phyloP scores from a whole-genome alignment of 495 filamentous ascomycete genomes.

The Trypethelium eluteriae region DNA sequence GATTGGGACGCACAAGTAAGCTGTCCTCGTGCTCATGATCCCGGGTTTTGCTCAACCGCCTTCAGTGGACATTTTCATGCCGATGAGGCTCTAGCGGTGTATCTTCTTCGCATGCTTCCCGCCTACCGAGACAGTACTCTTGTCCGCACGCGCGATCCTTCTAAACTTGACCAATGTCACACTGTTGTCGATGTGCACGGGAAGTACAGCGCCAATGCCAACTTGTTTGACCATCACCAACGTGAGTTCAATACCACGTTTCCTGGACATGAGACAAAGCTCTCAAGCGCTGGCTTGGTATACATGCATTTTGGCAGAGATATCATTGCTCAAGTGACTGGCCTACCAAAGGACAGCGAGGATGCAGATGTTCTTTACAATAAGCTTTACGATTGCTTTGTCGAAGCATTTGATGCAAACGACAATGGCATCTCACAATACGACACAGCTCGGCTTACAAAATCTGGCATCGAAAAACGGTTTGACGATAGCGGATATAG shows the following conservation, averaged over 20 bases:
- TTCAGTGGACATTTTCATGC: constrained; percentile 89
- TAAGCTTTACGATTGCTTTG: constrained; percentile 87
- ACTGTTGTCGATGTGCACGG: constrained; percentile 94
- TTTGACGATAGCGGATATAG: constrained; percentile 77
- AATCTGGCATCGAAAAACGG: constrained; percentile 62
- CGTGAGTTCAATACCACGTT: constrained; percentile 76
- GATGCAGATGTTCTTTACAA: constrained; percentile 68
- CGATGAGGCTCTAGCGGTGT: constrained; percentile 95
- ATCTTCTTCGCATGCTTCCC: constrained; percentile 86
- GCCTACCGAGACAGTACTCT: constrained; percentile 67
- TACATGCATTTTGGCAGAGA: constrained; percentile 88
- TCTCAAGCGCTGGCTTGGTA: constrained; percentile 85
- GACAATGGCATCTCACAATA: constrained; percentile 89
- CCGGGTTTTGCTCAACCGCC: not conserved
- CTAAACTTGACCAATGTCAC: constrained; percentile 70
- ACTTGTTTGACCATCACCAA: constrained; percentile 96
- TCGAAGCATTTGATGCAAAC: constrained; percentile 94
- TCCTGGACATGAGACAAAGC: constrained; percentile 70
- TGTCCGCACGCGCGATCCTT: constrained; percentile 77
- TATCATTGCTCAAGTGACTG: constrained; percentile 66
- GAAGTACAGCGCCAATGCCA: constrained; percentile 64
- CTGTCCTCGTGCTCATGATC: not conserved
- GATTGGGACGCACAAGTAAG: constrained; percentile 83
- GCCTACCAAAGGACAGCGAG: constrained; percentile 50
- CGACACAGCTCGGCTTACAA: constrained; percentile 52